A percentile compares a stretch with the other conserved stretches of the same genome.
Evolutionary conservation across 2,329 filamentous ascomycete species (phyloP).

Genomic region (Fusarium denticulatum): DNA sequence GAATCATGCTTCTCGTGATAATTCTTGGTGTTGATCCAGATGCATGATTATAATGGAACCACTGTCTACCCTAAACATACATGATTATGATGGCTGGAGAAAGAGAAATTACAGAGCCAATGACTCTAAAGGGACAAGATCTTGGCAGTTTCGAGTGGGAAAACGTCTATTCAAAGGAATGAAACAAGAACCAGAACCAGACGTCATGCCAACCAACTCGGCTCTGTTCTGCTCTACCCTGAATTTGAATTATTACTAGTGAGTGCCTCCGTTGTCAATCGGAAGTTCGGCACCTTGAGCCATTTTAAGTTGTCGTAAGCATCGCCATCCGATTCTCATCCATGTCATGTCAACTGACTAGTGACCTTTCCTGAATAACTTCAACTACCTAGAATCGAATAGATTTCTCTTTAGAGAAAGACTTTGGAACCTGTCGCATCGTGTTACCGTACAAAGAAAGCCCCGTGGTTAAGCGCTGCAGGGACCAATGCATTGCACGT

Average conservation of each 20-base stretch:
- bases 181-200: background rate
- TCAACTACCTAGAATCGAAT: background rate
- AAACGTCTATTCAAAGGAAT: background rate
- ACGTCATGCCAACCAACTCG: background rate
- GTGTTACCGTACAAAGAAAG: background rate
- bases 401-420: background rate
- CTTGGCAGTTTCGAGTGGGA: background rate
- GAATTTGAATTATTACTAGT: background rate
- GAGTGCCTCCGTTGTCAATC: background rate
- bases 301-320: constrained; percentile 28
- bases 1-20: background rate
- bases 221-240: background rate
- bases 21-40: background rate
- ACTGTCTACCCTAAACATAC: background rate
- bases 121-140: background rate
- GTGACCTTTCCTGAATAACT: background rate
- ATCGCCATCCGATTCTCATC: background rate
- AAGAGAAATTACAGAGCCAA: background rate
- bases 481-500: constrained; percentile 6
- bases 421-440: too few relatives aligned
- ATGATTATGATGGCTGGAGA: background rate
- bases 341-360: background rate
- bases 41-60: background rate
- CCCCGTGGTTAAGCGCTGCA: background rate
- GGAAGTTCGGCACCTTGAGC: constrained; percentile 26